phyloP scores from a whole-genome alignment of 2,329 filamentous ascomycete species.

The Colletotrichum phormii region DNA sequence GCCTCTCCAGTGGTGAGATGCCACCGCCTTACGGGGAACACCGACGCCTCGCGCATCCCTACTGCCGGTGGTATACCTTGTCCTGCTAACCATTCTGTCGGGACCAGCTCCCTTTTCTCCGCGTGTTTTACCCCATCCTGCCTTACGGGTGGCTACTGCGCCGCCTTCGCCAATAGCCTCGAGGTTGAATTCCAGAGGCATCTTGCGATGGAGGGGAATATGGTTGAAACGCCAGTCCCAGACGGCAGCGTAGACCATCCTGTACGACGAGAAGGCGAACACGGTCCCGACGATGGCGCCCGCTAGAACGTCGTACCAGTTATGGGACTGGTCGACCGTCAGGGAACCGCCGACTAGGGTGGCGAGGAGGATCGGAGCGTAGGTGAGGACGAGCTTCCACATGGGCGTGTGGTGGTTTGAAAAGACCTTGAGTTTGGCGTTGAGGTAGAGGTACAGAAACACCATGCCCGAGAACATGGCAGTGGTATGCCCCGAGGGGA shows the following conservation, averaged over 20 bases:
- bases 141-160: conserved; percentile 68
- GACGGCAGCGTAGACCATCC: conserved; percentile 75
- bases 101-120: not conserved
- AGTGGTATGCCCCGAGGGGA: conserved; percentile 80
- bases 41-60: conserved; percentile 17
- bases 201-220: conserved; percentile 72
- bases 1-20: conserved; percentile 6
- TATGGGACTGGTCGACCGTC: conserved; percentile 79
- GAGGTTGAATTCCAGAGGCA: conserved; percentile 63
- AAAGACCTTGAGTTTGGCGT: conserved; percentile 82
- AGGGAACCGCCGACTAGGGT: conserved; percentile 75
- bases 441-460: conserved; percentile 79
- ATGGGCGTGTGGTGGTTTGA: conserved; percentile 79
- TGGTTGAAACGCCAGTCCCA: conserved; percentile 77
- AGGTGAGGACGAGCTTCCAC: conserved; percentile 77
- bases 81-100: not conserved
- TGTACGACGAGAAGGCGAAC: conserved; percentile 73
- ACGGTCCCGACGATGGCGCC: conserved; percentile 74
- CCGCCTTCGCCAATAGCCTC: conserved; percentile 58
- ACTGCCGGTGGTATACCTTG: conserved; percentile 18
- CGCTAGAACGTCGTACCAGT: conserved; percentile 78
- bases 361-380: conserved; percentile 75
- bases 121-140: conserved; percentile 64
- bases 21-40: conserved; percentile 23
- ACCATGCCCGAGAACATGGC: conserved; percentile 79